These are phyloP conservation scores for Trypanosoma melophagium DNA, from an alignment of 208 protist genomes.

Conservation along the genomic window DNA sequence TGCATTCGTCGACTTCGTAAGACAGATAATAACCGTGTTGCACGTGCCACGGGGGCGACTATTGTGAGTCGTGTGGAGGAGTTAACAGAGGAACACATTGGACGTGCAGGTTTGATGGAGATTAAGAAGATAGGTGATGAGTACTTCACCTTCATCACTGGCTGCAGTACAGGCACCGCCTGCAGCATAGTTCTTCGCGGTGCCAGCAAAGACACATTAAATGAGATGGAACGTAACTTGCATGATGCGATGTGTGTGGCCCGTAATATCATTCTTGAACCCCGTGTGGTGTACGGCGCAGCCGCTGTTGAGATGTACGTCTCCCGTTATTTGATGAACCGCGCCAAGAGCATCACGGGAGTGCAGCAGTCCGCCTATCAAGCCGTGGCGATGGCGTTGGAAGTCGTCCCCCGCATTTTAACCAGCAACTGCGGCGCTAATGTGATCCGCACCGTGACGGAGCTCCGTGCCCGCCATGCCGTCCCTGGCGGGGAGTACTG, in stretches of 20 bases:
- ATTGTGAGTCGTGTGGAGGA: conserved; percentile 98
- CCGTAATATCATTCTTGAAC: conserved; percentile 97
- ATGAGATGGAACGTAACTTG: conserved; percentile 99
- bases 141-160: conserved; percentile 99
- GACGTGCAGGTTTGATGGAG: conserved; percentile 98
- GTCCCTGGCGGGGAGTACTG: conserved; percentile 86
- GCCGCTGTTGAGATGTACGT: conserved; percentile 98
- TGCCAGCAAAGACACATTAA: conserved; percentile 99
- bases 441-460: conserved; percentile 97
- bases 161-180: conserved; percentile 97
- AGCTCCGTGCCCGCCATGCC: conserved; percentile 95
- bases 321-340: conserved; percentile 90
- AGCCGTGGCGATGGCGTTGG: conserved; percentile 94
- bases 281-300: conserved; percentile 98
- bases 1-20: conserved; percentile 98
- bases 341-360: conserved; percentile 95
- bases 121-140: conserved; percentile 99
- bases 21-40: conserved; percentile 99
- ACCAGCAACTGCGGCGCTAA: conserved; percentile 99
- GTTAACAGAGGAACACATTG: conserved; percentile 97
- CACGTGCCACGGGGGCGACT: conserved; percentile 96
- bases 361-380: conserved; percentile 97
- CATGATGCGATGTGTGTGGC: conserved; percentile 99
- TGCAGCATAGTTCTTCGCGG: conserved; percentile 99
- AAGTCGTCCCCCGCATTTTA: conserved; percentile 97